Percentiles rank a stretch among this genome's conserved stretches.
Conservation (phyloP, 768 basidiomycete species). For the Boletellus sp. region DNA sequence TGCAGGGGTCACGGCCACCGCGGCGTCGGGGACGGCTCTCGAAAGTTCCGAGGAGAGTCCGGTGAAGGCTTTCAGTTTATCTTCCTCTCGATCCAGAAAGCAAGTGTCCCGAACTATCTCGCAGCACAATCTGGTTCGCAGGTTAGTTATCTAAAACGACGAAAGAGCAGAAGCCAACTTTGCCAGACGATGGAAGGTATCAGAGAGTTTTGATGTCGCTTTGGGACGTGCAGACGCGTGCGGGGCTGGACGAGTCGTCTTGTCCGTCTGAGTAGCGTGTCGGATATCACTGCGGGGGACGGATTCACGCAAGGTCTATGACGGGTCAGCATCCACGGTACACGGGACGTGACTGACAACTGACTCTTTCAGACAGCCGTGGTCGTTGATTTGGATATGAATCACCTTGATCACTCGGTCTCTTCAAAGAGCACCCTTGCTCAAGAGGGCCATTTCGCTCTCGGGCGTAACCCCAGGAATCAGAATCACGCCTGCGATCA, state of each 20-base stretch:
- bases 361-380: constrained; percentile 25
- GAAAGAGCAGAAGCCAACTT: constrained; percentile 18
- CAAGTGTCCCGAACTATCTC: constrained; percentile 43
- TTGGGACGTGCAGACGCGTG: constrained; percentile 1
- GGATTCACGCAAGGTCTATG: constrained; percentile 14
- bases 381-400: constrained; percentile 27
- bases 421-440: constrained; percentile 21
- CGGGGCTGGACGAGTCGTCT: background rate
- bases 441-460: constrained; percentile 17
- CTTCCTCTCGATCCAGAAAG: constrained; percentile 41
- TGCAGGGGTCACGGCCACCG: constrained; percentile 41
- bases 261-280: constrained; percentile 7
- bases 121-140: constrained; percentile 39
- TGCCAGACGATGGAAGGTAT: constrained; percentile 41
- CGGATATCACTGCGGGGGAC: constrained; percentile 1
- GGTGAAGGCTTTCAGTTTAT: constrained; percentile 47
- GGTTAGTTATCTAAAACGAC: constrained; percentile 10
- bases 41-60: constrained; percentile 47
- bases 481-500: constrained; percentile 25
- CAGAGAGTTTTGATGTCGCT: constrained; percentile 13
- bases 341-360: constrained; percentile 8
- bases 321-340: constrained; percentile 9
- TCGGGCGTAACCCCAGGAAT: constrained; percentile 18
- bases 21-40: constrained; percentile 40
- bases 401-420: constrained; percentile 23